Evolutionary conservation across 2,329 filamentous ascomycete genomes (phyloP), one percentile per base, ranked within the genome.

Genomic region (Fusarium pseudograminearum): DNA sequence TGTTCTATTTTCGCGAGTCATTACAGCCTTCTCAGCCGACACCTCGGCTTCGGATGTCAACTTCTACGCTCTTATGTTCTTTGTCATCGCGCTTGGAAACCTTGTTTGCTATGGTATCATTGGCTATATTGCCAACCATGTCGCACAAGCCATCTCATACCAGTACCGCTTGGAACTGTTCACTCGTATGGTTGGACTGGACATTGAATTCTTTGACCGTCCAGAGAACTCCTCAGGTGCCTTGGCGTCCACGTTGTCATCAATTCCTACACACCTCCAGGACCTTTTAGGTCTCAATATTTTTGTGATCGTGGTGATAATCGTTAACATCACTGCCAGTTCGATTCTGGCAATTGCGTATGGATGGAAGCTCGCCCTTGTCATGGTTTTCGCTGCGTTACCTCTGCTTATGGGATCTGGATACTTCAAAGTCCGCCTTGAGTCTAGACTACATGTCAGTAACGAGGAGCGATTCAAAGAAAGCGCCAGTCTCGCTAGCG

Each of bases 261-360:
- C 74, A 0, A 60, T 78, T 3, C 76, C 80, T 1, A 77, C 83
- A 28, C 83, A 81, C 2, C 78, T 86, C 3, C 76, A 83, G 9
- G 83, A 85, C 36, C 76, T 86, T 5, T 78, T 85, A 46, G 80
- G 81, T 3, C 74, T 80, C 47, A 86, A 81, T 42, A 68, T 85
- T 9, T 77, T 75, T 3, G 61, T 84, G 8, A 79, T 86, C 15
- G 46, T 84, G 2, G 78, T 83, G 22, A 73, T 79, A 8, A n/a
- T 82, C 3, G 61, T 83, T 40, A 84, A 78, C 30, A 63, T 86
- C 0, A 30, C 82, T 2, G 75, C 78, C 4, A 80, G 76, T 56
- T 78, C 77, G 24, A 75, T 82, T 3, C 69, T 86, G 0, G 77
- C 80, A 0, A 67, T 86, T 4, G 78, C 73, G 0, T 77, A 79